Base-by-base conservation (phyloP, 306 rosid genomes). In the Elaeagnus macrophylla region DNA sequence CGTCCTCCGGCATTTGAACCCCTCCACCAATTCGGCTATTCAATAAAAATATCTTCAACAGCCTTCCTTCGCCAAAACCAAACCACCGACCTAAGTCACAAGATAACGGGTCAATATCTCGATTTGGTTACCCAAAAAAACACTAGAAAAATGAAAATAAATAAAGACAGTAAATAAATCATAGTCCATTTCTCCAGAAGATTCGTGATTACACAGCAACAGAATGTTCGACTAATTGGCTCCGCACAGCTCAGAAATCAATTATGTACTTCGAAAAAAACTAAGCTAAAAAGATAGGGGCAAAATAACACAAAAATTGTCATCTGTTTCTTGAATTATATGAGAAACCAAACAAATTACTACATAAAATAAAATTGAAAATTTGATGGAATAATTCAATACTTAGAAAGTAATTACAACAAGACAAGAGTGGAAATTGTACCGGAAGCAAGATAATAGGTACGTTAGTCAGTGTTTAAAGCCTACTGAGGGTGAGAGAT, bases 1-100 rank as follows among this genome's bases (percentile, higher is more conserved):
- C 94, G 65, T 88, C 88, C 72, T 88, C 95, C 62, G 94, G 86
- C 96, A 88, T 88, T 85, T 67, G 67, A 57, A 59, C 64, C 43
- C 67, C 36, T 20, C 60, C 72, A 53, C 74, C 66, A 62, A 62
- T 68, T 63, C 57, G 67, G 37, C 36, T 55, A 25, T 37, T 16
- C 53, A 58, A 48, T 17, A 57, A 10, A 47, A 59, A 38, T 45
- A 17, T 50, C 56, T n/a, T 12, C 39, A 51, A n/a, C 18, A 32
- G 46, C 53, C 37, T 42, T 42, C 57, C 41, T 32, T 43, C n/a
- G 7, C 19, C 12, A 37, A 54, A 12, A 12, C 39, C n/a, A 8
- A 35, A 39, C 42, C 18, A 17, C 11, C 15, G 48, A 13, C 36
- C 15, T n/a, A 15, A 43, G 55, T 51, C 9, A 25, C 3, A 18